These are phyloP conservation scores for Torulaspora indica DNA, from an alignment of 805 yeast genomes.

Conservation along the genomic window DNA sequence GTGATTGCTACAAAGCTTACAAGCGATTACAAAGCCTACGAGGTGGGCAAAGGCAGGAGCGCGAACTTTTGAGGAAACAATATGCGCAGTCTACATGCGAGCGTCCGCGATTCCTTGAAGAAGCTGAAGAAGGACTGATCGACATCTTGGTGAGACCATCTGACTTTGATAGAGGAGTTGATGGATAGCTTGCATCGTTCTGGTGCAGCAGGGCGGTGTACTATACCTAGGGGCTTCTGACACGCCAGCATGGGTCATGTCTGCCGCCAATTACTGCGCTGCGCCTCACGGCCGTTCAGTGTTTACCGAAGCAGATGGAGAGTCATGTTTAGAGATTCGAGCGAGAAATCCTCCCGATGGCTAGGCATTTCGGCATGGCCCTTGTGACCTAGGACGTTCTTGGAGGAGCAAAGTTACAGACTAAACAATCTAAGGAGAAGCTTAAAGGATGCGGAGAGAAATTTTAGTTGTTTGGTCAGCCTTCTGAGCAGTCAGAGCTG, in stretches of 20 bases:
- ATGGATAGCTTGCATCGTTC: slow-evolving; percentile 20
- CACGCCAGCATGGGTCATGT: slow-evolving; percentile 26
- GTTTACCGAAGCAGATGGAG: slow-evolving; percentile 27
- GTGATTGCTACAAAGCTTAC: slow-evolving; percentile 22
- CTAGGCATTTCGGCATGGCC: slow-evolving; percentile 24
- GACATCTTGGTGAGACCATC: slow-evolving; percentile 26
- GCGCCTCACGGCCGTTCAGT: slow-evolving; percentile 21
- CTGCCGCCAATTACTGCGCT: slow-evolving; percentile 20
- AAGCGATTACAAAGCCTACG: slow-evolving; percentile 7
- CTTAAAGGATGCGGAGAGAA: slow-evolving; percentile 14
- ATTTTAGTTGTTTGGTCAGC: slow-evolving; percentile 4
- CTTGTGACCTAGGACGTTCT: slow-evolving; percentile 25
- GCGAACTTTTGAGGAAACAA: slow-evolving; percentile 9
- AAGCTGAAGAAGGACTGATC: slow-evolving; percentile 23
- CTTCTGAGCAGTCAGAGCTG: slow-evolving; percentile 9
- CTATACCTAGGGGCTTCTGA: slow-evolving; percentile 25
- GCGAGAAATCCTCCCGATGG: slow-evolving; percentile 27
- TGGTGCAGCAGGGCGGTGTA: slow-evolving; percentile 21
- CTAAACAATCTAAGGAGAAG: slow-evolving; percentile 17
- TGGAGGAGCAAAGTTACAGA: slow-evolving; percentile 24
- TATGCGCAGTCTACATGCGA: slow-evolving; percentile 9
- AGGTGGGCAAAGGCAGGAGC: slow-evolving; percentile 5
- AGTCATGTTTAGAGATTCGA: slow-evolving; percentile 21
- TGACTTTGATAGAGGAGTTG: slow-evolving; percentile 21
- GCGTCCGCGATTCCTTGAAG: slow-evolving; percentile 10